phyloP scores from a whole-genome alignment of 352 stramenopile genomes.

The Pythium sukuiense region DNA sequence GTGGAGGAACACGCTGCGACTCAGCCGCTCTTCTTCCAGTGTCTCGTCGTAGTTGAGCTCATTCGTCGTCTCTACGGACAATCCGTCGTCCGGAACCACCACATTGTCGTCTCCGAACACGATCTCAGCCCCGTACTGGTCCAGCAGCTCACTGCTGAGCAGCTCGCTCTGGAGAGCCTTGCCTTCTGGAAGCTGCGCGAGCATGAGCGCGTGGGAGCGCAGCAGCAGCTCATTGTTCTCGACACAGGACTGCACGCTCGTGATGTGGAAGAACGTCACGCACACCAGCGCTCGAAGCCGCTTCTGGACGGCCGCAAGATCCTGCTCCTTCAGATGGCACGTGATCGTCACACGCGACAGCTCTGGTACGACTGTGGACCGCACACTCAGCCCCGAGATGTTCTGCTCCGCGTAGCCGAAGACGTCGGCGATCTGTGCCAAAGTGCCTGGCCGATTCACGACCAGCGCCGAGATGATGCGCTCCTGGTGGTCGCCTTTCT shows the following conservation, averaged over 20 bases:
- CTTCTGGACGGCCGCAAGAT: conserved; percentile 56
- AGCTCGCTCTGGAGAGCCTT: conserved; percentile 20
- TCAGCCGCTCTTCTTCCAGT: background rate
- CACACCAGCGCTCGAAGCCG: conserved; percentile 60
- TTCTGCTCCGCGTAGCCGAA: conserved; percentile 75
- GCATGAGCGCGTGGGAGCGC: conserved; percentile 59
- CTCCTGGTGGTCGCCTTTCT: conserved; percentile 36
- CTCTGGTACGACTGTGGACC: conserved; percentile 69
- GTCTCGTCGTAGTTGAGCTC: conserved; percentile 26
- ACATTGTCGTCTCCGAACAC: conserved; percentile 34
- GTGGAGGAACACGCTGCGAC: conserved; percentile 41
- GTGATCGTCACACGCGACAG: conserved; percentile 78
- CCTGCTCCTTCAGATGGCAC: conserved; percentile 50
- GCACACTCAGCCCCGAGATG: conserved; percentile 71
- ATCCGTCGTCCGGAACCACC: conserved; percentile 30
- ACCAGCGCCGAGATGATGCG: conserved; percentile 77
- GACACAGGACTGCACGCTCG: conserved; percentile 59
- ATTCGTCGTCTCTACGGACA: conserved; percentile 29
- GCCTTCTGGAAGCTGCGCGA: conserved; percentile 19
- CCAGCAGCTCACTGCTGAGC: conserved; percentile 37
- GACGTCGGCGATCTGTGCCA: conserved; percentile 69
- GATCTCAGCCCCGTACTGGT: conserved; percentile 39
- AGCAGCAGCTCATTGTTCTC: conserved; percentile 65
- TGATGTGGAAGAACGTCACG: conserved; percentile 82
- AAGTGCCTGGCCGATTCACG: conserved; percentile 65